Evolutionary conservation across 805 yeast species (phyloP).

Genomic region (Wickerhamomyces pijperi): DNA sequence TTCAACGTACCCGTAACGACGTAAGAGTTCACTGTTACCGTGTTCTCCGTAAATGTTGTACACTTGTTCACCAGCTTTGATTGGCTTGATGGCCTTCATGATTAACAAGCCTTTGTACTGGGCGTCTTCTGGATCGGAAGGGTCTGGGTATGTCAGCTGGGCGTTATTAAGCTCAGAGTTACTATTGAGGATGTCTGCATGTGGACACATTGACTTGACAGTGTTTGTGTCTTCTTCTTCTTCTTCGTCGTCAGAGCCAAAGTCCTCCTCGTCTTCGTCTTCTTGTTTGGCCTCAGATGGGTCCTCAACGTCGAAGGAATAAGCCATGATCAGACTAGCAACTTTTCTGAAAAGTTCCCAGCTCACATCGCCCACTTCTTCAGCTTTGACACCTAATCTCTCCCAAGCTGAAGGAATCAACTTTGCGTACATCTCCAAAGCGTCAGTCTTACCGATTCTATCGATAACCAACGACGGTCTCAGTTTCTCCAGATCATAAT

Average conservation of each 20-base stretch:
- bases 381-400: slow-evolving; percentile 23
- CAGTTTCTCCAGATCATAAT: slow-evolving; percentile 42
- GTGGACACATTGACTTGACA: slow-evolving; percentile 79
- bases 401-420: slow-evolving; percentile 25
- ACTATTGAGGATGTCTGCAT: slow-evolving; percentile 86
- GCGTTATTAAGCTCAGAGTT: slow-evolving; percentile 75
- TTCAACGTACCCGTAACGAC: slow-evolving; percentile 91
- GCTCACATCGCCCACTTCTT: slow-evolving; percentile 21
- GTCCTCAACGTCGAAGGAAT: slow-evolving; percentile 74
- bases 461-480: slow-evolving; percentile 60
- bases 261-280: no score
- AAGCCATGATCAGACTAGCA: slow-evolving; percentile 79
- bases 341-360: slow-evolving; percentile 54
- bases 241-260: slow-evolving; percentile 21
- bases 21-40: slow-evolving; percentile 80
- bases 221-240: slow-evolving; percentile 27
- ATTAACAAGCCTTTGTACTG: slow-evolving; percentile 30
- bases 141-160: slow-evolving; percentile 36
- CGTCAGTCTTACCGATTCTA: slow-evolving; percentile 62
- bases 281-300: slow-evolving; percentile 3
- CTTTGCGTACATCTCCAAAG: slow-evolving; percentile 45
- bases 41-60: slow-evolving; percentile 86
- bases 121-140: no score
- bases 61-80: slow-evolving; percentile 59
- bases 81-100: slow-evolving; percentile 61